Conservation (phyloP, 176 grass and related monocot species). For the Tuctoria greenei region DNA sequence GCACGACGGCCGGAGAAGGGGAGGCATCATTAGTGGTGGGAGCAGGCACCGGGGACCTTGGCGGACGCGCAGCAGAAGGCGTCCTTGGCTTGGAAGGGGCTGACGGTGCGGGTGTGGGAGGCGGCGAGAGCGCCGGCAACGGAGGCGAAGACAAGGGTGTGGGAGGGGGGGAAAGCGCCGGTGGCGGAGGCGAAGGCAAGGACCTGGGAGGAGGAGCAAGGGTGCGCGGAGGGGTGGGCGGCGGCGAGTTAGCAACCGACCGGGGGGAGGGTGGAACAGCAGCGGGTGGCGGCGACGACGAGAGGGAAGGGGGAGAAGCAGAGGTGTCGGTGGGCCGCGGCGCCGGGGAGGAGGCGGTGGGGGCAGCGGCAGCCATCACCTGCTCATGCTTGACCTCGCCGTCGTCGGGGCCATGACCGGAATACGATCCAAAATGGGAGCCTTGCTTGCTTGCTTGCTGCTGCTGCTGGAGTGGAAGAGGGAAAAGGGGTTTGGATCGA, state of each 20-base stretch:
- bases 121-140: not conserved
- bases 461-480: not conserved
- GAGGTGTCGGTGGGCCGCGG: constrained; percentile 37
- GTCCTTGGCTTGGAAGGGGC: constrained; percentile 20
- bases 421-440: not conserved
- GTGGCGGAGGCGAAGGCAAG: not conserved
- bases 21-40: constrained; percentile 17
- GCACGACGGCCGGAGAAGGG: not conserved
- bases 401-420: not conserved
- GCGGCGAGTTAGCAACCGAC: not conserved
- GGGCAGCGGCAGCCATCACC: constrained; percentile 9
- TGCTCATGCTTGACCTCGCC: not conserved
- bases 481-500: not conserved
- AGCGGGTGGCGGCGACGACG: constrained; percentile 23
- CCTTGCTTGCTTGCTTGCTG: not conserved
- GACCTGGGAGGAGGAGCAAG: constrained; percentile 1
- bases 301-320: not conserved
- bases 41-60: constrained; percentile 31
- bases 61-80: not conserved
- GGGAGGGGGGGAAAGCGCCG: not conserved
- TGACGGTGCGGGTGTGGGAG: constrained; percentile 18
- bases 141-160: not conserved
- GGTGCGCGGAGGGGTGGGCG: not conserved
- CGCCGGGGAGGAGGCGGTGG: constrained; percentile 25
- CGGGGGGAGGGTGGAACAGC: not conserved